These are phyloP conservation scores for Oryza nivara DNA, from an alignment of 176 grass and related monocot species.

Conservation along the genomic window DNA sequence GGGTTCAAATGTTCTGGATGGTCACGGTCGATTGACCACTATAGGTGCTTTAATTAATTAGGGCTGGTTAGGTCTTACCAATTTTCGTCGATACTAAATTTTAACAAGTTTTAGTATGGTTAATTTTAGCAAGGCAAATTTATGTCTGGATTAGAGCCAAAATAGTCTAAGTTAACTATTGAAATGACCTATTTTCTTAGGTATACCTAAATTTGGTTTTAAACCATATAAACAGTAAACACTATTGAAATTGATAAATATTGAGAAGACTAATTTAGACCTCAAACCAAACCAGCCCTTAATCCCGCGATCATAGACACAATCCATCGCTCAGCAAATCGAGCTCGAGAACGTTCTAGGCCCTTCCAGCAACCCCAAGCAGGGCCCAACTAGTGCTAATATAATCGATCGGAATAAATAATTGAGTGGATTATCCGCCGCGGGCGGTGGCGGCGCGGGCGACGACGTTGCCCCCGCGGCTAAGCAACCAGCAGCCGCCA, in stretches of 20 bases:
- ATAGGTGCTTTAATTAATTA: neutral
- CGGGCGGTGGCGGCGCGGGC: neutral
- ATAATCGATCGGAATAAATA: neutral
- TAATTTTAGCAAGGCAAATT: no score
- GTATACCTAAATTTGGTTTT: no score
- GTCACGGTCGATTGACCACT: neutral
- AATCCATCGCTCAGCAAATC: neutral
- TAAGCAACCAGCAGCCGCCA: conserved; percentile 41
- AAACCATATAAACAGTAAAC: no score
- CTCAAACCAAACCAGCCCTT: neutral
- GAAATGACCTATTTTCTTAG: no score
- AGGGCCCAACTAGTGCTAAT: no score
- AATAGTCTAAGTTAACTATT: no score
- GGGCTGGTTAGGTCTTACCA: no score
- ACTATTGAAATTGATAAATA: no score
- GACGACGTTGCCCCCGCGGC: conserved; percentile 22
- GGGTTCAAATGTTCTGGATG: neutral
- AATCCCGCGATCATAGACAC: neutral
- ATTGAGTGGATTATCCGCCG: neutral
- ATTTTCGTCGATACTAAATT: no score
- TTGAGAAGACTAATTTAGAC: no score
- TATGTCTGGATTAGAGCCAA: no score
- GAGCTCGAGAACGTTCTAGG: neutral
- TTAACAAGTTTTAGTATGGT: no score
- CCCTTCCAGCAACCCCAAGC: neutral